Conservation (phyloP, 768 basidiomycete species). For the Auriscalpium microsporum region DNA sequence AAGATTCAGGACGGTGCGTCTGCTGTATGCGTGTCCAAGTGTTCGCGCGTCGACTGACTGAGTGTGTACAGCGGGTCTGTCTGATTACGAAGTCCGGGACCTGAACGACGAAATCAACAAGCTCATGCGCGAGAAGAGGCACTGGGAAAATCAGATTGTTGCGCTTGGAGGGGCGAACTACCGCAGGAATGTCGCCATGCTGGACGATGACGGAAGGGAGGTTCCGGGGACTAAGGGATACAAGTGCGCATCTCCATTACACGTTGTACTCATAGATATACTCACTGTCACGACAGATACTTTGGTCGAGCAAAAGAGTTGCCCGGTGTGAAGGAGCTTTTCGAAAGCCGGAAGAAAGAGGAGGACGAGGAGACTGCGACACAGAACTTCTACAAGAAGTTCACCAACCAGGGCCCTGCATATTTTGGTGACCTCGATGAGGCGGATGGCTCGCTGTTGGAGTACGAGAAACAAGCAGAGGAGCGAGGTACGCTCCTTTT, state of each 20-base stretch:
- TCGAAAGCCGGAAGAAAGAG: conserved; percentile 75
- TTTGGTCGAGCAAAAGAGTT: conserved; percentile 96
- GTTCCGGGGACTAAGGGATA: conserved; percentile 96
- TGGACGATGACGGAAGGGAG: conserved; percentile 92
- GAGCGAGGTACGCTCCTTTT: conserved; percentile 45
- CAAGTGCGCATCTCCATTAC: conserved; percentile 50
- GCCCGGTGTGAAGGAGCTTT: conserved; percentile 93
- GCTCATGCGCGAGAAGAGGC: conserved; percentile 87
- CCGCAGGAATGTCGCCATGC: conserved; percentile 84
- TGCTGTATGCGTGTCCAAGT: neutral
- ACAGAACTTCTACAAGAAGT: conserved; percentile 75
- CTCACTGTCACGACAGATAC: conserved; percentile 47
- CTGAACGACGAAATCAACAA: conserved; percentile 98
- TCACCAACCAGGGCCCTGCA: conserved; percentile 74
- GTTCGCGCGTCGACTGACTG: neutral
- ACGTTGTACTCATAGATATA: neutral
- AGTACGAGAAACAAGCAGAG: conserved; percentile 65
- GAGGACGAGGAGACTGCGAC: conserved; percentile 84
- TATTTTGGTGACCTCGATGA: conserved; percentile 95
- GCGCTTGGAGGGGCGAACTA: conserved; percentile 94
- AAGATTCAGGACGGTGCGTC: conserved; percentile 91
- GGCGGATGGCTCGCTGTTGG: conserved; percentile 51
- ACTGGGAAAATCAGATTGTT: conserved; percentile 99
- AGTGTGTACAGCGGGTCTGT: conserved; percentile 61
- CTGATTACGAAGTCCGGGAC: conserved; percentile 93